A percentile compares a stretch with the other conserved stretches of the same genome.
Conservation (phyloP, 2,329 filamentous ascomycete species). For the Diplodia sapinea region DNA sequence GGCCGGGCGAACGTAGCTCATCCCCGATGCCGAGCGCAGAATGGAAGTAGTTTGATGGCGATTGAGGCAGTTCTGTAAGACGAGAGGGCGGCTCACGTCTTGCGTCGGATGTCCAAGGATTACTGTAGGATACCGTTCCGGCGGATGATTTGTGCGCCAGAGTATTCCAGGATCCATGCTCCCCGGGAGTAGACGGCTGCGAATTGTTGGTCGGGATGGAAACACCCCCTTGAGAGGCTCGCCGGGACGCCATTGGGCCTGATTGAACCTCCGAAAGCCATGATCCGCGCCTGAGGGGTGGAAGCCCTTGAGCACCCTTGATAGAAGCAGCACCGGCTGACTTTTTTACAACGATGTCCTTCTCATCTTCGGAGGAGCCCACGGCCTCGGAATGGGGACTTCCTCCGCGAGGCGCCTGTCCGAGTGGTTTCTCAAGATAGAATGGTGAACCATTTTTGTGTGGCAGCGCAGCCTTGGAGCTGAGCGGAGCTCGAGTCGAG, state of each 20-base stretch:
- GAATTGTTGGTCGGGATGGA: constrained; percentile 81
- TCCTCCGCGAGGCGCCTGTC: constrained; percentile 26
- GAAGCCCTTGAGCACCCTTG: constrained; percentile 62
- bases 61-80: constrained; percentile 42
- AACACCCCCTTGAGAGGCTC: constrained; percentile 71
- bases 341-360: constrained; percentile 54
- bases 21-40: constrained; percentile 16
- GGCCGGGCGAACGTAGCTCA: constrained; percentile 24
- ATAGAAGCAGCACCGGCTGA: constrained; percentile 28
- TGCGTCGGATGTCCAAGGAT: constrained; percentile 37
- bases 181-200: constrained; percentile 78
- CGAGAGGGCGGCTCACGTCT: constrained; percentile 30
- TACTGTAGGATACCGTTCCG: constrained; percentile 52
- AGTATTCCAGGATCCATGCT: constrained; percentile 58
- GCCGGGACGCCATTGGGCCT: constrained; percentile 55
- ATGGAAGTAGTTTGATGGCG: constrained; percentile 25
- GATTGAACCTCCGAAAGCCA: constrained; percentile 84
- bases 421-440: constrained; percentile 24
- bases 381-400: constrained; percentile 94
- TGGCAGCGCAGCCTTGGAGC: constrained; percentile 5
- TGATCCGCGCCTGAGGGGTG: constrained; percentile 52
- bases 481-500: constrained; percentile 20
- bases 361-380: constrained; percentile 92
- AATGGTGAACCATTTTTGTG: constrained; percentile 27
- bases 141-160: constrained; percentile 45